These are phyloP conservation scores for Calonectria multiphialidica DNA, from an alignment of 2,329 filamentous ascomycete genomes.

Conservation along the genomic window DNA sequence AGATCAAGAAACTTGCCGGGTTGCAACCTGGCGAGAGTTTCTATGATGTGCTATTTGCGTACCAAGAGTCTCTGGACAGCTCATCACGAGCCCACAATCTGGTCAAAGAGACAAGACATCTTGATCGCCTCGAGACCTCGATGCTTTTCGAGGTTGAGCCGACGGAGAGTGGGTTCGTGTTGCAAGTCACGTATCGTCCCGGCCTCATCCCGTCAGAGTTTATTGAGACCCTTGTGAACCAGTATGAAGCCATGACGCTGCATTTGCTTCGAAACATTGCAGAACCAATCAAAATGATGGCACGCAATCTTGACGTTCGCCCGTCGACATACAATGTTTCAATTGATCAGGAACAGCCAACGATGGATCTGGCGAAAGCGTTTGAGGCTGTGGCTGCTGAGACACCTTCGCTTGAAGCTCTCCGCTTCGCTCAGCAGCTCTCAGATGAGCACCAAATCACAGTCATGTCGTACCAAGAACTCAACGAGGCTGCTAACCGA, in stretches of 20 bases:
- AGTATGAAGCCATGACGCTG: constrained; percentile 67
- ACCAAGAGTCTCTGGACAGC: constrained; percentile 77
- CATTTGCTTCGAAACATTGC: constrained; percentile 45
- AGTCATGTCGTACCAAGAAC: constrained; percentile 70
- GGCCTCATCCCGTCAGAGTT: constrained; percentile 66
- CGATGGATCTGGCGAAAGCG: constrained; percentile 60
- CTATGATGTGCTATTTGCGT: constrained; percentile 86
- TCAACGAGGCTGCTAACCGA: constrained; percentile 74
- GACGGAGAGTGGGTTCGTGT: constrained; percentile 50
- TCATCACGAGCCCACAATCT: constrained; percentile 45
- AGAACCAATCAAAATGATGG: constrained; percentile 24
- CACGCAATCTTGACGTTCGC: constrained; percentile 42
- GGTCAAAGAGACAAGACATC: constrained; percentile 69
- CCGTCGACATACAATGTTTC: constrained; percentile 64
- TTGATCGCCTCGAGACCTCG: constrained; percentile 82
- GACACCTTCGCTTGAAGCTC: constrained; percentile 67
- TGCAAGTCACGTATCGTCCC: constrained; percentile 62
- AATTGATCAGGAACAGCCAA: constrained; percentile 47
- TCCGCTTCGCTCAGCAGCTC: constrained; percentile 69
- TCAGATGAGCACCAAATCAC: constrained; percentile 44
- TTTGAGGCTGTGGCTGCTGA: constrained; percentile 66
- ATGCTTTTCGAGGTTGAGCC: constrained; percentile 84
- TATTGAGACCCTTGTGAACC: constrained; percentile 66
- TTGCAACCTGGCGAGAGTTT: constrained; percentile 67
- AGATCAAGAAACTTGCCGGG: constrained; percentile 74